phyloP scores from a whole-genome alignment of 352 stramenopile species.

The Globisporangium echinulatum region DNA sequence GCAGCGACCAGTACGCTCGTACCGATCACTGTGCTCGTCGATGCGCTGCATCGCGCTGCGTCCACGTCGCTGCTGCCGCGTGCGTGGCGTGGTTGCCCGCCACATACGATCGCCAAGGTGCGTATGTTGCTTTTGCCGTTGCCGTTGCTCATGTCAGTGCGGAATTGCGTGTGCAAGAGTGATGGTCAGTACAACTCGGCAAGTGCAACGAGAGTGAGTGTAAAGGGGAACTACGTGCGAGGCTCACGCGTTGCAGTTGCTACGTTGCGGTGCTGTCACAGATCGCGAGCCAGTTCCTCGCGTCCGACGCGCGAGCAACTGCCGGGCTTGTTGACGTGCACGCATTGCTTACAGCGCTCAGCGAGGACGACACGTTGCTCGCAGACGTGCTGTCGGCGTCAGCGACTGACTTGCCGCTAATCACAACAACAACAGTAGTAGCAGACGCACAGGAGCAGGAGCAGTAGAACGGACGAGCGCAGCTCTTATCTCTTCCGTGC shows the following conservation, averaged over 20 bases:
- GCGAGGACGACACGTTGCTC: conserved; percentile 19
- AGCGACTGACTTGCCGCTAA: neutral
- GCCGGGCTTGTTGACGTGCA: conserved; percentile 29
- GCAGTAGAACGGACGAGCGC: too few species aligned
- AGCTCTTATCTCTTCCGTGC: neutral
- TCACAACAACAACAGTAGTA: neutral
- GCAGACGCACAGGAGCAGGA: neutral
- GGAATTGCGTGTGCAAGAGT: too few species aligned
- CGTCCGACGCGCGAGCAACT: neutral
- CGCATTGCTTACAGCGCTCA: conserved; percentile 28
- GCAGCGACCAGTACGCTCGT: conserved; percentile 12
- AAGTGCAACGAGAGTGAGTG: too few species aligned
- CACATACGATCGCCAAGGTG: conserved; percentile 45
- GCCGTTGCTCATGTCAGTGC: neutral
- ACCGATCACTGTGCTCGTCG: conserved; percentile 12
- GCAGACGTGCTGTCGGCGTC: neutral
- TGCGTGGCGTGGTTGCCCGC: conserved; percentile 30
- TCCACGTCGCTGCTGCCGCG: conserved; percentile 29
- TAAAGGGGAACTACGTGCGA: neutral
- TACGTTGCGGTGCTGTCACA: conserved; percentile 6
- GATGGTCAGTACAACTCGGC: neutral
- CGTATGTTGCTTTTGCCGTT: neutral
- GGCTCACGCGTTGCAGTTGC: neutral
- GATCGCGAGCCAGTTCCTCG: conserved; percentile 31
- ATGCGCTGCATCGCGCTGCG: conserved; percentile 24